A percentile compares a stretch with the other conserved stretches of the same genome.
These are phyloP conservation scores for Pichia gijzeniarum DNA, from an alignment of 805 yeast species.

Conservation along the genomic window DNA sequence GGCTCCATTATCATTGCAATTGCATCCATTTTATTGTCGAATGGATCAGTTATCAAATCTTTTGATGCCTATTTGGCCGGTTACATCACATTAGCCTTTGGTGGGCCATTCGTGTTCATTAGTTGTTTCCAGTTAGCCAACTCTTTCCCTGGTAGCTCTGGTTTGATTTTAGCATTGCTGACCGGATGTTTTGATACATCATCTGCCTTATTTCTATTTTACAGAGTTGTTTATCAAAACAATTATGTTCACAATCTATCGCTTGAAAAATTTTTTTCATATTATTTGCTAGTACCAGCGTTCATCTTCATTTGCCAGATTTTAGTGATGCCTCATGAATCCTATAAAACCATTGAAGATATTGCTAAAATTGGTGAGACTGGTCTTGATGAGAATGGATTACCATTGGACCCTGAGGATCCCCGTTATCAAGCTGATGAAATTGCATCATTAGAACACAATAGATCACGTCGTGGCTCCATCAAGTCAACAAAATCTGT, in stretches of 20 bases:
- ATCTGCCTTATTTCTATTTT: conserved; percentile 76
- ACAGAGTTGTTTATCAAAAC: conserved; percentile 58
- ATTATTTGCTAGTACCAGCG: conserved; percentile 67
- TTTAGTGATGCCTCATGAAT: conserved; percentile 70
- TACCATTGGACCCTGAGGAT: conserved; percentile 44
- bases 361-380: conserved; percentile 65
- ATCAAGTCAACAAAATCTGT: conserved; percentile 42
- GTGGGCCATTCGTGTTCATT: conserved; percentile 92
- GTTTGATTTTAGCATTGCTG: conserved; percentile 69
- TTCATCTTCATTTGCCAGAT: conserved; percentile 72
- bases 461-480: conserved; percentile 34
- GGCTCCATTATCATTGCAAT: conserved; percentile 56
- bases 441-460: conserved; percentile 13
- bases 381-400: conserved; percentile 67
- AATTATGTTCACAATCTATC: conserved; percentile 33
- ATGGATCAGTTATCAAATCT: conserved; percentile 18
- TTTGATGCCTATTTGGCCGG: conserved; percentile 71
- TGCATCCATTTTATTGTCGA: conserved; percentile 40
- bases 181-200: conserved; percentile 96
- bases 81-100: conserved; percentile 70
- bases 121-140: conserved; percentile 87
- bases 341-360: conserved; percentile 66
- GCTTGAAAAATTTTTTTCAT: conserved; percentile 54
- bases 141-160: conserved; percentile 76
- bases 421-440: conserved; percentile 23